phyloP scores from a whole-genome alignment of 176 grass and related monocot species.

The Rhipidocladum racemiflorum region DNA sequence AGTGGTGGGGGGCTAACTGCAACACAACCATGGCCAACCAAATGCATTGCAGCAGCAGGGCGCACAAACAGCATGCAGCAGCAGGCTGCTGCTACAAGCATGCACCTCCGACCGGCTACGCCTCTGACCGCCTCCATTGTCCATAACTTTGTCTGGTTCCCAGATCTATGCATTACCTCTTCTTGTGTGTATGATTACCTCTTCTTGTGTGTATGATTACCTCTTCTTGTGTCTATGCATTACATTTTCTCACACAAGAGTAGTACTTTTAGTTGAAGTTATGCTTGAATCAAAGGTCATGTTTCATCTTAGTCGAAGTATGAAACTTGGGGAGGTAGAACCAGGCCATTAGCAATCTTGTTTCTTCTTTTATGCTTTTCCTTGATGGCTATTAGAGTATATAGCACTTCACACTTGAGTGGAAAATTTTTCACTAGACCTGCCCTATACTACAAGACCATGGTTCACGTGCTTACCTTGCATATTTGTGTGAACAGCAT shows the following conservation, averaged over 20 bases:
- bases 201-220: too few species aligned
- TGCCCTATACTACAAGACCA: conserved; percentile 9
- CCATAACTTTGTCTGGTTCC: too few species aligned
- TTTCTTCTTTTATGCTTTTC: conserved; percentile 33
- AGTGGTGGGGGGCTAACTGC: too few species aligned
- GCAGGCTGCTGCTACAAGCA: too few species aligned
- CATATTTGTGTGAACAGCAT: background rate
- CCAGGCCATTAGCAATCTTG: conserved; percentile 39
- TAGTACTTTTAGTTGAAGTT: conserved; percentile 27
- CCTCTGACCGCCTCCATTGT: too few species aligned
- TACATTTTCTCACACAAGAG: background rate
- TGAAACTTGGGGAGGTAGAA: conserved; percentile 56
- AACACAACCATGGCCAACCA: too few species aligned
- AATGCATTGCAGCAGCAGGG: too few species aligned
- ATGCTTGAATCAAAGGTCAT: conserved; percentile 34
- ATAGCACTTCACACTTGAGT: conserved; percentile 23
- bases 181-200: too few species aligned
- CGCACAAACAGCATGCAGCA: too few species aligned
- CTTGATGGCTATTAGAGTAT: conserved; percentile 38
- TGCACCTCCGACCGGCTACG: too few species aligned
- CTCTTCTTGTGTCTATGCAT: too few species aligned
- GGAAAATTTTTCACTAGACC: conserved; percentile 8
- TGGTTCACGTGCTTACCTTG: background rate
- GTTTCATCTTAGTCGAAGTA: conserved; percentile 44
- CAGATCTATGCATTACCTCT: too few species aligned